Evolutionary conservation across 169 alveolate species (phyloP), one percentile per base, ranked within the genome.

Genomic region (Eimeria falciformis): DNA sequence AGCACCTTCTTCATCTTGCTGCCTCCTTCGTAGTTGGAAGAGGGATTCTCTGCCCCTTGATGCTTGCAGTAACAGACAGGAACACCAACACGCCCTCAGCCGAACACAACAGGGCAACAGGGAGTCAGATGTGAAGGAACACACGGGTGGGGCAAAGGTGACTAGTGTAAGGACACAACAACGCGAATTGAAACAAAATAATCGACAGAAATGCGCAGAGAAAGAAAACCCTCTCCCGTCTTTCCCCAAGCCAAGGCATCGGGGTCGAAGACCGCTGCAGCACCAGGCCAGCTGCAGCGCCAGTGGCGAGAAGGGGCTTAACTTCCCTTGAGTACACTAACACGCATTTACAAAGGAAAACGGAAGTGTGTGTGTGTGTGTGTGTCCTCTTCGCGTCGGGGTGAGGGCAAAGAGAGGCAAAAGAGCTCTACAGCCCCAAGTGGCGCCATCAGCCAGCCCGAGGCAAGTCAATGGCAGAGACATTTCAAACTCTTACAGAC

Each of bases 401-500:
- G 83, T 58, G 83, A 73, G 83, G 83, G 83, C 83, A 73, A 73
- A 53, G 83, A 73, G 83, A 73, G 40, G 83, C 5, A 11, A 21
- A 43, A 53, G n/a, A 73, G n/a, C 83, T 53, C 83, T 73, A 53
- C 40, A 43, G 56, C 55, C 83, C 83, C 82, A 18, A 53, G 6
- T 73, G 62, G 83, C 83, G 11, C 23, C 43, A n/a, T 73, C 62
- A 73, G 83, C 83, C 83, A 73, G 40, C 83, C 83, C 83, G 45
- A 21, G 83, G 83, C 83, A 73, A 40, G 23, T 14, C 45, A 4
- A 17, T 40, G 83, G 62, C 21, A 43, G 18, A 5, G 45, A 37
- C 62, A 53, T n/a, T 58, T 43, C 45, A 43, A 73, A 73, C 21
- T 6, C 62, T 43, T 18, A 43, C 18, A 4, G 40, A 29, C 83